Evolutionary conservation across 2,329 filamentous ascomycete species (phyloP).

Genomic region (Zasmidium angulare): DNA sequence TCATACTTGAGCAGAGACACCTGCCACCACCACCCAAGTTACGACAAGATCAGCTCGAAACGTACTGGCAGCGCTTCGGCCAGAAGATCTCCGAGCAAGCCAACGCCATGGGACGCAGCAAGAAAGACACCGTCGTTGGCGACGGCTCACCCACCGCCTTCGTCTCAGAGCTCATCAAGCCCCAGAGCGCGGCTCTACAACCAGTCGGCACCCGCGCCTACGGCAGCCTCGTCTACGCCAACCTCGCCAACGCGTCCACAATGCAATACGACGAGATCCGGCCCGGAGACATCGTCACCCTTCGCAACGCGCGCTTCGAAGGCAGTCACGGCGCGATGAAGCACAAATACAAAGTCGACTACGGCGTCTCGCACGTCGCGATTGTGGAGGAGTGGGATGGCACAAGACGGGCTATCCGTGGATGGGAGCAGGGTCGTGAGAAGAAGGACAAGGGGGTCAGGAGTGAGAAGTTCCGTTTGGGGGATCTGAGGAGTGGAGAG

Average conservation of each 20-base stretch:
- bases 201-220: conserved; percentile 89
- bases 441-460: conserved; percentile 80
- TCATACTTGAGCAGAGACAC: conserved; percentile 79
- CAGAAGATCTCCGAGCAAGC: conserved; percentile 72
- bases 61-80: conserved; percentile 78
- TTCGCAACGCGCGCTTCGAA: conserved; percentile 91
- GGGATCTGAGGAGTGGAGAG: conserved; percentile 87
- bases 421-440: conserved; percentile 93
- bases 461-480: conserved; percentile 89
- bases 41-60: conserved; percentile 90
- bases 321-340: conserved; percentile 87
- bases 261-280: conserved; percentile 91
- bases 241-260: conserved; percentile 89
- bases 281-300: conserved; percentile 84
- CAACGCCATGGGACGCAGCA: conserved; percentile 61
- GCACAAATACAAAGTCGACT: conserved; percentile 84
- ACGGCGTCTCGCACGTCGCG: conserved; percentile 73
- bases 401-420: conserved; percentile 94
- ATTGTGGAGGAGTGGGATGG: conserved; percentile 97
- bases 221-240: conserved; percentile 89
- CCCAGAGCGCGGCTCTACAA: conserved; percentile 67
- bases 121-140: conserved; percentile 77
- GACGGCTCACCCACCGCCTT: conserved; percentile 80
- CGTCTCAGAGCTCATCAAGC: conserved; percentile 69
- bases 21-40: conserved; percentile 77